A percentile compares a stretch with the other conserved stretches of the same genome.
These are phyloP conservation scores for Staphylotrichum longicolle DNA, from an alignment of 495 filamentous ascomycete genomes.

Conservation along the genomic window DNA sequence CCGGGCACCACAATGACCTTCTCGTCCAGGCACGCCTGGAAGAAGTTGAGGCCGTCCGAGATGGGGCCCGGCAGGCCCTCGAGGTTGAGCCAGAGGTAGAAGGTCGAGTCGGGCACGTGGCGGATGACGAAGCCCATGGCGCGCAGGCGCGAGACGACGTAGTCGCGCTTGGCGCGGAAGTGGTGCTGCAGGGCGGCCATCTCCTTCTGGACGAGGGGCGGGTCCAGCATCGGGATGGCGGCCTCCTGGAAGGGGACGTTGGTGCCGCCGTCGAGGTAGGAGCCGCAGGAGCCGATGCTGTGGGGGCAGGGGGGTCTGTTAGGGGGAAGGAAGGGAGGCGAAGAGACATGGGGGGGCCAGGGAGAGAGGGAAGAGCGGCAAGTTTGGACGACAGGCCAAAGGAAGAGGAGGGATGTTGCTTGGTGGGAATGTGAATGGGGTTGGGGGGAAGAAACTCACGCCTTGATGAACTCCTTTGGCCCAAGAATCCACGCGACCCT, in stretches of 20 bases:
- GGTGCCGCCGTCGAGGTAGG: constrained; percentile 92
- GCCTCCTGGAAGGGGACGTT: constrained; percentile 96
- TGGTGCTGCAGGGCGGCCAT: constrained; percentile 87
- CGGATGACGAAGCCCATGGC: constrained; percentile 82
- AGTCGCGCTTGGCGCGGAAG: constrained; percentile 88
- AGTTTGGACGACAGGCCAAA: too few species aligned
- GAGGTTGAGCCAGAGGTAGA: constrained; percentile 70
- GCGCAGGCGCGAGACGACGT: constrained; percentile 70
- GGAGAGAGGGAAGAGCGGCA: not conserved
- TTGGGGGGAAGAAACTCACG: constrained; percentile 50
- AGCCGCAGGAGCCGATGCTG: constrained; percentile 81
- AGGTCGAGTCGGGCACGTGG: constrained; percentile 81
- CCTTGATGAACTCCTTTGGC: constrained; percentile 93
- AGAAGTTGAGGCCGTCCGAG: constrained; percentile 92
- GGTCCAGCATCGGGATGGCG: constrained; percentile 87
- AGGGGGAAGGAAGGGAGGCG: not conserved
- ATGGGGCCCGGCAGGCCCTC: constrained; percentile 68
- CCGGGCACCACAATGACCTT: constrained; percentile 95
- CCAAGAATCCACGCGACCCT: constrained; percentile 95
- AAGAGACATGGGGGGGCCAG: not conserved
- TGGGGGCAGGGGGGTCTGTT: not conserved
- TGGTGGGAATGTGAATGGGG: too few species aligned
- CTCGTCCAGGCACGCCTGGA: constrained; percentile 85
- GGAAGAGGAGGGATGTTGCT: not conserved
- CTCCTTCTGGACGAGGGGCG: constrained; percentile 71